These are phyloP conservation scores for Rhizophagus sp. DNA, from an alignment of 192 early-diverging fungal genomes.

Conservation along the genomic window DNA sequence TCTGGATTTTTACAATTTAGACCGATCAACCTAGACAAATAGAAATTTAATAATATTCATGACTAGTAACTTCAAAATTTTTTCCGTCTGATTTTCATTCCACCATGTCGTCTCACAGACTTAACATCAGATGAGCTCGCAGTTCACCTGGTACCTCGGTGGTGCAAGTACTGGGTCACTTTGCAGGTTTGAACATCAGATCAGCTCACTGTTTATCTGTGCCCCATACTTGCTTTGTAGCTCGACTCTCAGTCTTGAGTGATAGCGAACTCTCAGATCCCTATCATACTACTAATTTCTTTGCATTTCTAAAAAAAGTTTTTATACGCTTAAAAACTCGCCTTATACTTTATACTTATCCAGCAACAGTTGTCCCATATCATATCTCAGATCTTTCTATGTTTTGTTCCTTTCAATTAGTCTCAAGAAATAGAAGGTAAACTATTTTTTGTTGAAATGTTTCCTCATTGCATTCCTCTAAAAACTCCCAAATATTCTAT, in stretches of 20 bases:
- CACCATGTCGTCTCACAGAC: background rate
- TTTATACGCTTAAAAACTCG: too few relatives aligned
- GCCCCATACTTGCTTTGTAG: constrained; percentile 1
- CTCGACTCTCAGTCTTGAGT: constrained; percentile 13
- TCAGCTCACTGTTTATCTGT: background rate
- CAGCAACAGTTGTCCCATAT: too few relatives aligned
- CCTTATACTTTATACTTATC: too few relatives aligned
- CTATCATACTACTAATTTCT: background rate
- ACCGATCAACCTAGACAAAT: background rate
- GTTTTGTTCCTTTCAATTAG: background rate
- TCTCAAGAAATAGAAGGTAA: background rate
- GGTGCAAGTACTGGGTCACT: background rate
- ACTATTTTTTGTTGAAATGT: constrained; percentile 8
- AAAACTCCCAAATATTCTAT: constrained; percentile 13
- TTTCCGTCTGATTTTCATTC: background rate
- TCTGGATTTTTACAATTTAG: too few relatives aligned
- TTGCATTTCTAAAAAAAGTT: background rate
- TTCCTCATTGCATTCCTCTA: background rate
- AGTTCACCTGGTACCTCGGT: background rate
- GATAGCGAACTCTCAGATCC: background rate
- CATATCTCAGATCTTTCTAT: too few relatives aligned
- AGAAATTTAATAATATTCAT: constrained; percentile 3
- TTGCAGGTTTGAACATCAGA: constrained; percentile 17
- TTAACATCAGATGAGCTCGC: constrained; percentile 4
- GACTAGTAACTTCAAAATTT: background rate